phyloP scores from a whole-genome alignment of 257 asterid genomes.

The Salvia miltiorrhiza region DNA sequence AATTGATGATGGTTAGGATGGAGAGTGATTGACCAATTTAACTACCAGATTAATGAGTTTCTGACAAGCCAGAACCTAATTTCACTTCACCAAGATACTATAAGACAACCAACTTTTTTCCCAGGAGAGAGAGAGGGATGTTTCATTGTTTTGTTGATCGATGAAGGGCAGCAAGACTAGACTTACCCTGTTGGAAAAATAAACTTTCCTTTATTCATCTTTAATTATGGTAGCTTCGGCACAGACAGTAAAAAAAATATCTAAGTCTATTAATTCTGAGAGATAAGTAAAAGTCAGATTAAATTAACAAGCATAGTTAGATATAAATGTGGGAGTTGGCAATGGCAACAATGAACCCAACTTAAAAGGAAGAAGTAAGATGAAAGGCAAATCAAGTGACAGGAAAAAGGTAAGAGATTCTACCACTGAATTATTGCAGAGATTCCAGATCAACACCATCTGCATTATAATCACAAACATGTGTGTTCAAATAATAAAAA shows the following conservation, averaged over 20 bases:
- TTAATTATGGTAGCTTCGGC: too few species aligned
- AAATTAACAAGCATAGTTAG: too few species aligned
- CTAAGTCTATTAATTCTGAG: too few species aligned
- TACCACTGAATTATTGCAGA: background rate
- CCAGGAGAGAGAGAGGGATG: background rate
- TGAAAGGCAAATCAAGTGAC: background rate
- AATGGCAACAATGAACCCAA: background rate
- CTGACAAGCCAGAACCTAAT: background rate
- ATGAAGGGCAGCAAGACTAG: constrained; percentile 17
- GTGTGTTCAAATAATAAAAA: background rate
- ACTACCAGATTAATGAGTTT: background rate
- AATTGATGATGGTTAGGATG: constrained; percentile 9
- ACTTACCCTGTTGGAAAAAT: background rate
- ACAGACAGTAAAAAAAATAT: too few species aligned
- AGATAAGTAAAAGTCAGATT: too few species aligned
- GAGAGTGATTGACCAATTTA: constrained; percentile 16
- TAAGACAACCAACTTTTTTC: constrained; percentile 15
- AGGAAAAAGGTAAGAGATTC: background rate
- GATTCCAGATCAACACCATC: too few species aligned
- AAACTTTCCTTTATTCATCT: background rate
- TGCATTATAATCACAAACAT: background rate
- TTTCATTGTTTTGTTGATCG: background rate
- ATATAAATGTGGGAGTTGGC: too few species aligned
- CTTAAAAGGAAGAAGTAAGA: background rate
- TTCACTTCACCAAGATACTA: background rate